Evolutionary conservation across 495 filamentous ascomycete genomes (phyloP), one percentile per base, ranked within the genome.

Genomic region (Alectoria sarmentosa): DNA sequence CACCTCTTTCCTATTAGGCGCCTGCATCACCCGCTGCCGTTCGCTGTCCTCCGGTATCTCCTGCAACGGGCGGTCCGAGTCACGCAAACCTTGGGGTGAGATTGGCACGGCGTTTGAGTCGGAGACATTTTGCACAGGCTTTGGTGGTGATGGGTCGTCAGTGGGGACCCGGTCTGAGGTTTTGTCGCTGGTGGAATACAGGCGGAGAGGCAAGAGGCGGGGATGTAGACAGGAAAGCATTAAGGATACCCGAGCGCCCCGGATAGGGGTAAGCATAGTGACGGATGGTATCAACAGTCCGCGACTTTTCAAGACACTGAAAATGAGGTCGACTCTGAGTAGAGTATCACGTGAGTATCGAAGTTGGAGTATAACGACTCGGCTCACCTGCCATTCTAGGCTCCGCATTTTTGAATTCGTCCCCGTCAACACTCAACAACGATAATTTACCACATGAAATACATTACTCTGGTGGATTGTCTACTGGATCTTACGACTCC

Each of bases 1-100:
- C 63, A 89, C 81, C 30, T 75, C 82, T 52, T 79, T 76, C 42
- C 91, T 86, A 80, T 98, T 98, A 28, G 94, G 94, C 30, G 94
- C 91, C 79, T 98, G 94, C 71, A 82, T 76, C 56, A 80, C 74
- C 49, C 84, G 80, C 73, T 79, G 73, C 63, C 80, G 75, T 76
- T 90, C 86, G 56, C 75, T 86, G 49, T 84, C 84, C 65, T 82
- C 77, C 21, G 85, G 77, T 15, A 73, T 72, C 79, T 89, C 90
- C 72, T 80, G 76, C 60, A 88, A 63, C 19, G 78, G 72, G 38
- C 73, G 76, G 63, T 78, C 74, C 49, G 69, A 75, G 63, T 72
- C 77, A 68, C 73, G 63, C 39, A 72, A 63, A 38, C 77, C 71
- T 72, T 78, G 74, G 62, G 81, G 71, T 69, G 79, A 75, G 65